These are phyloP conservation scores for Immersiella caudata DNA, from an alignment of 495 filamentous ascomycete species.

Conservation along the genomic window DNA sequence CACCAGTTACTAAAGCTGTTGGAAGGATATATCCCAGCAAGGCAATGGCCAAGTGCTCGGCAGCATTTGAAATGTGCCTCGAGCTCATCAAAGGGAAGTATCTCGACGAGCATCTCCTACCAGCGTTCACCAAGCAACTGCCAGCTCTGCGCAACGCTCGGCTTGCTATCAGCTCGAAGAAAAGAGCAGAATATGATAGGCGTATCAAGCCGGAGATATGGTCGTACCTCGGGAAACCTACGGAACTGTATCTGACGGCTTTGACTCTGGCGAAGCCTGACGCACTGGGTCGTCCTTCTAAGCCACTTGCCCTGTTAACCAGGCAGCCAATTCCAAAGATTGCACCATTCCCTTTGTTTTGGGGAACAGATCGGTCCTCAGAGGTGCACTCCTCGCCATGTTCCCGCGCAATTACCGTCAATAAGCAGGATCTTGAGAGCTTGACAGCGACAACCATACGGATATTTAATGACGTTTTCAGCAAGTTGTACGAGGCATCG, in stretches of 20 bases:
- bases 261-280: conserved; percentile 61
- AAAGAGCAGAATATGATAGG: conserved; percentile 73
- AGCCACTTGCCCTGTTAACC: conserved; percentile 73
- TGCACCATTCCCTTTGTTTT: conserved; percentile 70
- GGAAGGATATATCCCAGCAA: conserved; percentile 67
- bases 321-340: conserved; percentile 64
- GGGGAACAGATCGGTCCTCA: conserved; percentile 63
- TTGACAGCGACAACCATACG: conserved; percentile 72
- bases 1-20: conserved; percentile 67
- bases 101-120: conserved; percentile 72
- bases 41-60: conserved; percentile 81
- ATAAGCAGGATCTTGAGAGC: conserved; percentile 41
- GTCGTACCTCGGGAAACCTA: conserved; percentile 56
- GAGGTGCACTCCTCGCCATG: conserved; percentile 51
- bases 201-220: conserved; percentile 78
- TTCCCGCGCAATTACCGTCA: conserved; percentile 46
- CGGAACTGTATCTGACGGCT: conserved; percentile 64
- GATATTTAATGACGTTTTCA: conserved; percentile 85
- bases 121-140: conserved; percentile 70
- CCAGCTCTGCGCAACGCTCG: conserved; percentile 88
- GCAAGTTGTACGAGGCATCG: conserved; percentile 74
- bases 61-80: conserved; percentile 84
- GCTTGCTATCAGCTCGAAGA: conserved; percentile 79
- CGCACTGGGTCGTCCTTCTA: conserved; percentile 62
- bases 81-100: conserved; percentile 65